Evolutionary conservation across 148 eudicot species (phyloP), one percentile per base, ranked within the genome.

Genomic region (Tetragonia tetragonoides): DNA sequence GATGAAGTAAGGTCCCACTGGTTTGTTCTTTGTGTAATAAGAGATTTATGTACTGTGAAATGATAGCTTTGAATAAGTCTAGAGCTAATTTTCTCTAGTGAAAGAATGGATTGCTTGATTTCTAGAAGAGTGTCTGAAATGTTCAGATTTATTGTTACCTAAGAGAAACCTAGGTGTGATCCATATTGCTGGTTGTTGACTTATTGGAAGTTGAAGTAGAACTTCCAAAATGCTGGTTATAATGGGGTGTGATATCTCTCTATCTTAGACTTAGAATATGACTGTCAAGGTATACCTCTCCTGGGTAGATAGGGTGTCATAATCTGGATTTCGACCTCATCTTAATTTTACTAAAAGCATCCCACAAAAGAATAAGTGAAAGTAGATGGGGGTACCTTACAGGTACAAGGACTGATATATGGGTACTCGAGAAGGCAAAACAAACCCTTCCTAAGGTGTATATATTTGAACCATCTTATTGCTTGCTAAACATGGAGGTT

Each of bases 1-100:
- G 64, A 60, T 60, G 64, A 60, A 21, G 34, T 60, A n/a, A n/a
- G 64, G 42, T 34, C 70, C 77, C 60, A 16, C 77, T 44, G 60
- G 44, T 75, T 75, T 63, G 59, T 62, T 63, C 64, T 17, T n/a
- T 62, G 70, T 46, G n/a, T 21, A 23, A 62, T 24, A 3, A 46
- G 23, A 41, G 41, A 38, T 39, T 61, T 11, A 61, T 23, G 24
- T 59, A 20, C 10, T 9, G 28, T 60, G 68, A 73, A 60, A 57
- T 73, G 65, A 60, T 57, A 51, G 34, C 21, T 59, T 60, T 18
- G 9, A 12, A 34, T 28, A 14, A 10, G 10, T 40, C 1, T 57
- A 7, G 5, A 40, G 15, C 7, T 41, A 6, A 54, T 28, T 18
- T 20, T 17, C 41, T 34, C 5, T 60, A 47, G 23, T 37, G 42